Percentiles rank a stretch among this genome's conserved stretches.
phyloP scores from a whole-genome alignment of 257 asterid species.

The Nicotiana tomentosiformis region DNA sequence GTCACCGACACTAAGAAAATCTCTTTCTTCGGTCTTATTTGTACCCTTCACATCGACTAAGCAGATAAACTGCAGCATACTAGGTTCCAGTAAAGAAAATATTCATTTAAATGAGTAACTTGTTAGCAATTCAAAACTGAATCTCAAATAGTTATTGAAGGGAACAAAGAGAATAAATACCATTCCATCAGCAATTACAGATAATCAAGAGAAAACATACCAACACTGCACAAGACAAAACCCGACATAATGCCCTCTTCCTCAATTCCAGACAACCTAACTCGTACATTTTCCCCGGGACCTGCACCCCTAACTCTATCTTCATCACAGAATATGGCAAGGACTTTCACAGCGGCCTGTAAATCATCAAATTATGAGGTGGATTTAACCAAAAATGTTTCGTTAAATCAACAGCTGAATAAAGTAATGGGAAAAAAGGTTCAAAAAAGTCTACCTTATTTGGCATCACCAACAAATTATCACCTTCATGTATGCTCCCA shows the following conservation, averaged over 20 bases:
- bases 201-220: conserved; percentile 32
- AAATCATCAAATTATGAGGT: not conserved
- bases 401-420: not conserved
- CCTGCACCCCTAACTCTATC: conserved; percentile 64
- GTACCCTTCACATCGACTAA: not conserved
- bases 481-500: conserved; percentile 87
- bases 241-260: conserved; percentile 80
- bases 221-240: conserved; percentile 56
- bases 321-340: conserved; percentile 69
- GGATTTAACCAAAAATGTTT: not conserved
- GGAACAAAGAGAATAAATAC: not conserved
- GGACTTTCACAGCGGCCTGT: conserved; percentile 78
- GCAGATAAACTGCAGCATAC: not conserved
- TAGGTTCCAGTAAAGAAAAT: not conserved
- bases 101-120: not conserved
- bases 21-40: not conserved
- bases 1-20: not conserved
- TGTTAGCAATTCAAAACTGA: not conserved
- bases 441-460: conserved; percentile 52
- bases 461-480: conserved; percentile 77
- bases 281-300: conserved; percentile 96
- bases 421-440: not conserved
- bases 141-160: not conserved
- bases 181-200: not conserved
- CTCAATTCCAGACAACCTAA: conserved; percentile 78